Evolutionary conservation across 371 early-diverging fungal species (phyloP).

Genomic region (Synchytrium microbalum): DNA sequence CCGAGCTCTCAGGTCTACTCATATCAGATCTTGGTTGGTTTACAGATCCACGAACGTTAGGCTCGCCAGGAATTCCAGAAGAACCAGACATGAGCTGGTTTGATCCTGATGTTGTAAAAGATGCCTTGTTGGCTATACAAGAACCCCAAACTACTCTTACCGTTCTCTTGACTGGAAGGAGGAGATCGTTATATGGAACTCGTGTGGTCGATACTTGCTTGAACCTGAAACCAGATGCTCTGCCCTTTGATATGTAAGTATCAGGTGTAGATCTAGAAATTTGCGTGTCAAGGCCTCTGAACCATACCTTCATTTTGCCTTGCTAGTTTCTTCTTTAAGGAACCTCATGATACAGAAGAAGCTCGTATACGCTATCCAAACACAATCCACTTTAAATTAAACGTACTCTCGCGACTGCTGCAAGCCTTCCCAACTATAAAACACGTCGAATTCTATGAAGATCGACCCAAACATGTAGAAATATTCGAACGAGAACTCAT

Average conservation of each 20-base stretch:
- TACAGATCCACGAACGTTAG: constrained; percentile 57
- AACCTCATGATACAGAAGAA: constrained; percentile 18
- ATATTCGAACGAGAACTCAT: constrained; percentile 23
- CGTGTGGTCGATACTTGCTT: constrained; percentile 24
- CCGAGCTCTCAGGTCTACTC: constrained; percentile 39
- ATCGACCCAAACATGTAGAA: constrained; percentile 33
- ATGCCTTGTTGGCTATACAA: constrained; percentile 7
- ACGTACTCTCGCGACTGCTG: constrained; percentile 29
- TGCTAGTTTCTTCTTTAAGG: constrained; percentile 25
- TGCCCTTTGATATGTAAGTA: constrained; percentile 30
- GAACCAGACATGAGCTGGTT: constrained; percentile 28
- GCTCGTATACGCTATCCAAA: constrained; percentile 14
- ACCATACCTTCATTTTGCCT: too few species aligned
- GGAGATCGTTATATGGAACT: constrained; percentile 27
- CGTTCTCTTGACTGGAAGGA: constrained; percentile 35
- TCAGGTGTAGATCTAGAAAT: background rate
- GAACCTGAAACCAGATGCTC: constrained; percentile 11
- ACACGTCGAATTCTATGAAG: constrained; percentile 33
- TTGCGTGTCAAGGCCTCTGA: background rate
- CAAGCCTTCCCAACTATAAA: constrained; percentile 20
- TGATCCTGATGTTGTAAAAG: constrained; percentile 20
- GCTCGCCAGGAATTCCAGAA: constrained; percentile 41
- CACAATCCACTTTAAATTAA: constrained; percentile 40
- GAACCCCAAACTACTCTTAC: constrained; percentile 10
- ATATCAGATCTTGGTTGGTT: constrained; percentile 69